Evolutionary conservation across 371 early-diverging fungal species (phyloP).

Genomic region (Caulochytrium protostelioides): DNA sequence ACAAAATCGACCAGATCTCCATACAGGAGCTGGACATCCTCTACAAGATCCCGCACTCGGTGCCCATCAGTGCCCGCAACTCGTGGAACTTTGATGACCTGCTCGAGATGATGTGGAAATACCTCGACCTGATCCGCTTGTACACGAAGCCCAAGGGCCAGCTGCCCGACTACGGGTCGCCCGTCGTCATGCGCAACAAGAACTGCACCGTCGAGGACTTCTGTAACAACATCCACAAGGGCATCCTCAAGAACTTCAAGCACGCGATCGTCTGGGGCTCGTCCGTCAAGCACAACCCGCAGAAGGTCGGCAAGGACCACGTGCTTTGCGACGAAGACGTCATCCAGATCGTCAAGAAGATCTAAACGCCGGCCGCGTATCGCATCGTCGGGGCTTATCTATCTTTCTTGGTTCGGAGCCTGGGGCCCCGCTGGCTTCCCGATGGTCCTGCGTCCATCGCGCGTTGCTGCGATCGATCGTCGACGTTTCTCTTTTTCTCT

Average conservation of each 20-base stretch:
- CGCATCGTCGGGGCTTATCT: too few species aligned
- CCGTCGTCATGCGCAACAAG: slow-evolving; percentile 74
- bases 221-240: slow-evolving; percentile 95
- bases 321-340: slow-evolving; percentile 92
- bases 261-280: slow-evolving; percentile 97
- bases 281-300: slow-evolving; percentile 95
- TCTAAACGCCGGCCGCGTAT: too few species aligned
- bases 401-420: too few species aligned
- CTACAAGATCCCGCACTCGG: slow-evolving; percentile 92
- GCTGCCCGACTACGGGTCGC: slow-evolving; percentile 89
- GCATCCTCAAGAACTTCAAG: slow-evolving; percentile 85
- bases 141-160: slow-evolving; percentile 98
- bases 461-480: too few species aligned
- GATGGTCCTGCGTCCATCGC: too few species aligned
- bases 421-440: too few species aligned
- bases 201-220: slow-evolving; percentile 76
- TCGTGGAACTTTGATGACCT: slow-evolving; percentile 97
- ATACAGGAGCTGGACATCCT: slow-evolving; percentile 79
- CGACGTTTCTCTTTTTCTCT: too few species aligned
- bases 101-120: slow-evolving; percentile 84
- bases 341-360: slow-evolving; percentile 70
- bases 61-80: slow-evolving; percentile 91
- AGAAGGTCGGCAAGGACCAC: slow-evolving; percentile 98
- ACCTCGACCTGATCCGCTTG: slow-evolving; percentile 53
- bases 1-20: slow-evolving; percentile 89